Percentiles rank a stretch among this genome's conserved stretches.
Conservation (phyloP, 306 rosid genomes). For the Cicer judaicum region DNA sequence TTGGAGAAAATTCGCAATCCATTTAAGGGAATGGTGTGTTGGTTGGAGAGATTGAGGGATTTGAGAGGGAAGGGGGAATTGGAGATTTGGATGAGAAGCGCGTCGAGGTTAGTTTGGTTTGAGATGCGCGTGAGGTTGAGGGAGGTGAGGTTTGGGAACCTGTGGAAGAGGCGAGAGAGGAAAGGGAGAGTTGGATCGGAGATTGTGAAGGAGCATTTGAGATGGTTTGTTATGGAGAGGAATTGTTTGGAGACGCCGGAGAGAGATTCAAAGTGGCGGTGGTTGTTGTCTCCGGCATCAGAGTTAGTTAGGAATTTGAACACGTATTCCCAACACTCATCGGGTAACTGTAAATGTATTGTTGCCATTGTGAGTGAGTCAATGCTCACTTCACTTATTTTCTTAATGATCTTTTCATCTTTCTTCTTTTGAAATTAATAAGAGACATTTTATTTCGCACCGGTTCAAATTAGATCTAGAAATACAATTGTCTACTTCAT, state of each 20-base stretch:
- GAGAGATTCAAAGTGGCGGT: slow-evolving; percentile 44
- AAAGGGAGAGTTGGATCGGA: slow-evolving; percentile 23
- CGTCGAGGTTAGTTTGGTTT: slow-evolving; percentile 40
- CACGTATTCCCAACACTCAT: slow-evolving; percentile 75
- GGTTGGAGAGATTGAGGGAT: slow-evolving; percentile 54
- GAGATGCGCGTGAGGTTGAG: slow-evolving; percentile 46
- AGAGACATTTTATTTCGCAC: no score
- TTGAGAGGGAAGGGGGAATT: slow-evolving; percentile 41
- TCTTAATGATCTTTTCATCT: no score
- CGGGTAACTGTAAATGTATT: slow-evolving; percentile 36
- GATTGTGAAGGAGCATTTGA: slow-evolving; percentile 48
- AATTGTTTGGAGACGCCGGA: slow-evolving; percentile 64
- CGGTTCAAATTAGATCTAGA: no score
- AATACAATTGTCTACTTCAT: no score
- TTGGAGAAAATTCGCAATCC: slow-evolving; percentile 48
- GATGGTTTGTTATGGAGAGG: slow-evolving; percentile 58
- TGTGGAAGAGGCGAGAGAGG: slow-evolving; percentile 39
- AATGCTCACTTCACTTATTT: no score
- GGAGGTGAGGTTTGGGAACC: slow-evolving; percentile 53
- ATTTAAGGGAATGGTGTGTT: slow-evolving; percentile 34
- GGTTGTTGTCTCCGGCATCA: slow-evolving; percentile 15
- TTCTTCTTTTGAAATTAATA: no score
- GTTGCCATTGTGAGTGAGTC: neutral
- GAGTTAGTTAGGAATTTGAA: slow-evolving; percentile 37
- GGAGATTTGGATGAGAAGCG: slow-evolving; percentile 50